Evolutionary conservation across 805 yeast species (phyloP).

Genomic region (Candida xiaguanensis): DNA sequence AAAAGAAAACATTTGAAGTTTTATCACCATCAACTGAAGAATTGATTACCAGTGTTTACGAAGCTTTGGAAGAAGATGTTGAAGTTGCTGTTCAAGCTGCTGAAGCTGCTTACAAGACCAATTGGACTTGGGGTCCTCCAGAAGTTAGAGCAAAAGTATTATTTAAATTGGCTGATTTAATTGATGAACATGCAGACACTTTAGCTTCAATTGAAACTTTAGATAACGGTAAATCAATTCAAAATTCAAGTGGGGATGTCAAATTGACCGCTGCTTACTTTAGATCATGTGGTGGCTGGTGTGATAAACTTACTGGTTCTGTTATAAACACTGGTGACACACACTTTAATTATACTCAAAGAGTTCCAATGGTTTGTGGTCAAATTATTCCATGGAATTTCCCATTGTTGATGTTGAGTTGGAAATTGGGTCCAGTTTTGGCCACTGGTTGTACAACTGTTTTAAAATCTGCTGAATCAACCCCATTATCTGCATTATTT

Average conservation of each 20-base stretch:
- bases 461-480: constrained; percentile 86
- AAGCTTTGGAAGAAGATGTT: constrained; percentile 75
- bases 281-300: constrained; percentile 87
- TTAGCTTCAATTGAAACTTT: constrained; percentile 79
- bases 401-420: constrained; percentile 89
- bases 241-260: constrained; percentile 72
- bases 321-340: constrained; percentile 69
- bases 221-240: constrained; percentile 84
- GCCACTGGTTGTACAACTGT: constrained; percentile 89
- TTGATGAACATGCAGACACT: constrained; percentile 68
- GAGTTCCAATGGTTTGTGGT: constrained; percentile 73
- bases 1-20: constrained; percentile 58
- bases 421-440: constrained; percentile 92
- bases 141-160: constrained; percentile 59
- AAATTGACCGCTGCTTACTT: constrained; percentile 63
- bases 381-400: constrained; percentile 97
- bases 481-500: constrained; percentile 84
- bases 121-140: constrained; percentile 73
- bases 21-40: constrained; percentile 71
- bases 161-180: constrained; percentile 68
- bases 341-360: constrained; percentile 74
- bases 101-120: constrained; percentile 61
- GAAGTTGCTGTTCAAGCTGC: constrained; percentile 88
- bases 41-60: constrained; percentile 63
- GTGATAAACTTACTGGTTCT: constrained; percentile 81